Evolutionary conservation across 345 rosid species (phyloP), one percentile per base, ranked within the genome.

Genomic region (Eucalyptus victrix): DNA sequence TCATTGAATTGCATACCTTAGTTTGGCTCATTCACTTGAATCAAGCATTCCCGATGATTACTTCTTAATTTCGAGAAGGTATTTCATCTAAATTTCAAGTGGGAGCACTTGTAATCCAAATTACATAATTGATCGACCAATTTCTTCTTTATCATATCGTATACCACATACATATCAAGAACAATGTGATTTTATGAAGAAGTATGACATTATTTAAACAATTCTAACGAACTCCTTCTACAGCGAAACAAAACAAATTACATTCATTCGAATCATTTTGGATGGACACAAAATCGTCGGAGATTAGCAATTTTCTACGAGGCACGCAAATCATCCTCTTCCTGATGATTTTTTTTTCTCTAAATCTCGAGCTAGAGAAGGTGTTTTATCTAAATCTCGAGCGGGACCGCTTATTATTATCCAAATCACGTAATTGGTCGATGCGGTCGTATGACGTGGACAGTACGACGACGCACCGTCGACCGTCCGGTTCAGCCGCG

Each of bases 131-230:
- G 0, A 6, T 18, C 44, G 2, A 34, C 67, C n/a, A 28, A 60
- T 28, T 60, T 26, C 5, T 60, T 60, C 32, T 60, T 12, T 60
- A 60, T 60, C 3, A 1, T 12, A 60, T 60, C 3, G 3, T 28
- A 26, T 28, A 60, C 14, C 8, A 12, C 1, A 60, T 60, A 12
- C 0, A 0, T 60, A 28, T 60, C 0, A 2, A 60, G 8, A 60
- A 12, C 1, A 60, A 6, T 12, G 32, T 1, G 0, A 60, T 60
- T 28, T 60, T 26, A 60, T 28, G 4, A 60, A 60, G 32, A 60
- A 28, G 8, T 6, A 60, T 0, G 67, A 12, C 17, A 60, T 6
- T 0, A 26, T 12, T 26, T 12, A 56, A 56, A 26, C 2, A 56
- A 56, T 56, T 56, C 2, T 56, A 24, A 11, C 1, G 62, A 56